Base-by-base conservation (phyloP, 495 filamentous ascomycete species). In the Aspergillus homomorphus region DNA sequence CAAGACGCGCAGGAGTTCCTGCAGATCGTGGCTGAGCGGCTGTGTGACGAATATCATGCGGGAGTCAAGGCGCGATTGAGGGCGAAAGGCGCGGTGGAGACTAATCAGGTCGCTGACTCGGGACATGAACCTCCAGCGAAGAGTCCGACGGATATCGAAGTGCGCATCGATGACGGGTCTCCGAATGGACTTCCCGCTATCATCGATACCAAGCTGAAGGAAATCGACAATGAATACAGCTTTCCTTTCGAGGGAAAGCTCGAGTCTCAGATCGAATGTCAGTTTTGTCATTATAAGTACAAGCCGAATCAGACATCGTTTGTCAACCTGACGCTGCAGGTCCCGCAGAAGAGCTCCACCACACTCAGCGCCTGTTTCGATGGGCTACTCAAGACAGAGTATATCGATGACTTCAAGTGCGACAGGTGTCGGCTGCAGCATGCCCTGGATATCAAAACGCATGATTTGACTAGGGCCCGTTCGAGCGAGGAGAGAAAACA, bases 1-100 rank as follows among this genome's bases (percentile, higher is more conserved):
- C 95, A 99, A 72, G 94, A 99, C 75, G 94, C 94, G n/a, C 94
- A 99, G 67, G 94, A 99, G 69, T 95, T 99, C 57, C 65, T 99
- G 54, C 94, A 99, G 72, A 84, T 98, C 49, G 87, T 99, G 19
- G 86, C 90, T 4, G 95, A 99, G 73, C 82, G 92, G 45, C 79
- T 99, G 33, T 89, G 87, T 45, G 92, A 98, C 64, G 94, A 99
- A 71, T 93, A 97, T 64, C 87, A 96, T 69, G 90, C 91, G 12
- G 91, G 90, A 33, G 79, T 80, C 38, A 80, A 86, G 62, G 91
- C 89, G 14, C 78, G 91, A 54, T 73, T 76, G 61, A 69, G 75
- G 45, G 70, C 70, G 19, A 57, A 71, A 41, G 57, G 48, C 28
- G 43, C 61, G 20, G 45, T 68, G 33, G 62, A 61, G 22, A 38